Base-by-base conservation (phyloP, 495 filamentous ascomycete genomes). In the Annulohypoxylon stygium region DNA sequence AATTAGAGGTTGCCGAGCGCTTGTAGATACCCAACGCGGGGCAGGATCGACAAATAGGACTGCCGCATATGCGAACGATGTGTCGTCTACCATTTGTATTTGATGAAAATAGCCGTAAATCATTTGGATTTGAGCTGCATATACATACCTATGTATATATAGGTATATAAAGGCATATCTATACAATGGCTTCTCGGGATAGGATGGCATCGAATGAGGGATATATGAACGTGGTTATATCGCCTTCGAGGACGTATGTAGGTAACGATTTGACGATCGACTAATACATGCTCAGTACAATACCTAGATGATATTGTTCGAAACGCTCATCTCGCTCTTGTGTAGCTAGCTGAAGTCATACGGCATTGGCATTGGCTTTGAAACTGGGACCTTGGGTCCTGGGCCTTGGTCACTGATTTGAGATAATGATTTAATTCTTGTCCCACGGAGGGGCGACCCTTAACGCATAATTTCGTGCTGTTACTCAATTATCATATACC, bases 11-110 rank as follows among this genome's bases (percentile, higher is more conserved):
- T 67, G 67, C 72, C 72, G 72, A 65, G 67, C 63, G 72, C 72
- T 67, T 75, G 50, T 75, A 67, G 72, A 62, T 75, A 75, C 72
- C 72, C 67, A 75, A 75, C 67, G 67, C 63, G 72, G 72, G 67
- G 72, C 53, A 36, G 43, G 59, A 74, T 74, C 62, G 67, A 74
- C 71, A 67, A 74, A 74, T 74, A 39, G 43, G 48, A 74, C 23
- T 23, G 37, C 9, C 51, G 25, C 18, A 58, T 65, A 64, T 54
- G 59, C 60, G 70, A 73, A 64, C 59, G 59, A 61, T 65, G 54
- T 51, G 54, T 39, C 20, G 61, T 37, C 45, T 57, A 37, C 18
- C 12, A 16, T 26, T 61, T 26, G 25, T 74, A 60, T 65, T 69
- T 47, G 60, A 55, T 12, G 33, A 64, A 53, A 20, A 57, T 69